A percentile compares a stretch with the other conserved stretches of the same genome.
phyloP scores from a whole-genome alignment of 331 rosid species.

The Spiraea crenata region DNA sequence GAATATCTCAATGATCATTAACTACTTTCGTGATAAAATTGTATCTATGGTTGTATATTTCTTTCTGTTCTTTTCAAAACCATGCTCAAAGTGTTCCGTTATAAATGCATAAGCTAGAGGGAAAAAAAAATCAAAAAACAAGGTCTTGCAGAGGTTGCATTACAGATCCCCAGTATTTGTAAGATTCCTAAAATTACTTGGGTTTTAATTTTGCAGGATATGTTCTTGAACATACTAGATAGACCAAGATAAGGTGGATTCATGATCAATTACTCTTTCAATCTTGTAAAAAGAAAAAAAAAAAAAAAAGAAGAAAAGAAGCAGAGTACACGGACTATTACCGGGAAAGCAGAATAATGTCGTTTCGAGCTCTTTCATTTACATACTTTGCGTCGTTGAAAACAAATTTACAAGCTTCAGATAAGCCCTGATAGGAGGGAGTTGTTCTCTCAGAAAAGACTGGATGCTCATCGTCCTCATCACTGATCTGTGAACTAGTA shows the following conservation, averaged over 20 bases:
- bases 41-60: neutral
- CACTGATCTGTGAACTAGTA: constrained; percentile 49
- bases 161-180: neutral
- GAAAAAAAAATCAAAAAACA: neutral
- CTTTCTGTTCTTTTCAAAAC: neutral
- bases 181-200: neutral
- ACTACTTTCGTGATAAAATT: neutral
- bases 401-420: constrained; percentile 73
- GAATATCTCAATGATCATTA: neutral
- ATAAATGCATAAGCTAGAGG: neutral
- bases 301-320: constrained; percentile 14
- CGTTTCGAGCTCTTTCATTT: constrained; percentile 73
- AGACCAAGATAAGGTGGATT: neutral
- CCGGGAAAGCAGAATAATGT: constrained; percentile 80
- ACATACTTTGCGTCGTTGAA: constrained; percentile 77
- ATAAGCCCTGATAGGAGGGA: constrained; percentile 49
- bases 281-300: constrained; percentile 18
- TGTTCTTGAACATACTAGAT: neutral
- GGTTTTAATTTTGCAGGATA: neutral
- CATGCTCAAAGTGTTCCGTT: neutral
- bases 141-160: constrained; percentile 1
- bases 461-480: constrained; percentile 37
- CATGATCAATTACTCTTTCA: constrained; percentile 10
- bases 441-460: constrained; percentile 19
- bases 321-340: constrained; percentile 31